Percentiles rank a stretch among this genome's conserved stretches.
phyloP scores from a whole-genome alignment of 2,329 filamentous ascomycete species.

The Clonostachys sp. region DNA sequence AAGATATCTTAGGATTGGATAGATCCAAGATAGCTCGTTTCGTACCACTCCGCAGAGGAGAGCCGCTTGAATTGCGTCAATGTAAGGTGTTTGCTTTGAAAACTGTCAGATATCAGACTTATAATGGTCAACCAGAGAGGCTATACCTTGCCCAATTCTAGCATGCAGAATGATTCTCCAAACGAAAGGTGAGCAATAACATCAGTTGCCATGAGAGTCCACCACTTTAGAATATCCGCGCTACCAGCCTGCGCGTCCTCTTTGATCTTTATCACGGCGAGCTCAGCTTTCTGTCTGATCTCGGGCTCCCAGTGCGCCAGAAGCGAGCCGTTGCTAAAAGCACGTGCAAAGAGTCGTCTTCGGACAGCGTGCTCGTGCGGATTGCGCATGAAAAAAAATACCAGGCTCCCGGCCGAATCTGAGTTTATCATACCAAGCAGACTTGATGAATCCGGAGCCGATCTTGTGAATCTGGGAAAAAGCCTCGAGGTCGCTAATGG shows the following conservation, averaged over 20 bases:
- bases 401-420: conserved; percentile 7
- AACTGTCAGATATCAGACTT: too few relatives aligned
- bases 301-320: conserved; percentile 20
- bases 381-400: conserved; percentile 33
- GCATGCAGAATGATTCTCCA: conserved; percentile 47
- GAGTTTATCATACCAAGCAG: conserved; percentile 11
- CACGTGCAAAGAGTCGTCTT: conserved; percentile 32
- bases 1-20: too few relatives aligned
- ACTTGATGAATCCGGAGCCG: conserved; percentile 10
- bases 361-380: conserved; percentile 24
- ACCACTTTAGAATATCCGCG: conserved; percentile 48
- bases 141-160: conserved; percentile 42
- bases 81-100: too few relatives aligned
- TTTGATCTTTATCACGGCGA: conserved; percentile 35
- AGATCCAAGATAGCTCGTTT: too few relatives aligned
- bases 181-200: conserved; percentile 49
- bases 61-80: too few relatives aligned
- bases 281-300: conserved; percentile 26
- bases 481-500: conserved; percentile 13
- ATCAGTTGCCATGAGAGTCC: conserved; percentile 48
- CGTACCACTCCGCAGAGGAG: too few relatives aligned
- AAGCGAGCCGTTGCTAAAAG: conserved; percentile 28
- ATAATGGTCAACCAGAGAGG: background rate
- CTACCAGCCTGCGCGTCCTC: conserved; percentile 30
- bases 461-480: conserved; percentile 22